Evolutionary conservation across 192 early-diverging fungal species (phyloP).

Genomic region (Chytriomyces sp.): DNA sequence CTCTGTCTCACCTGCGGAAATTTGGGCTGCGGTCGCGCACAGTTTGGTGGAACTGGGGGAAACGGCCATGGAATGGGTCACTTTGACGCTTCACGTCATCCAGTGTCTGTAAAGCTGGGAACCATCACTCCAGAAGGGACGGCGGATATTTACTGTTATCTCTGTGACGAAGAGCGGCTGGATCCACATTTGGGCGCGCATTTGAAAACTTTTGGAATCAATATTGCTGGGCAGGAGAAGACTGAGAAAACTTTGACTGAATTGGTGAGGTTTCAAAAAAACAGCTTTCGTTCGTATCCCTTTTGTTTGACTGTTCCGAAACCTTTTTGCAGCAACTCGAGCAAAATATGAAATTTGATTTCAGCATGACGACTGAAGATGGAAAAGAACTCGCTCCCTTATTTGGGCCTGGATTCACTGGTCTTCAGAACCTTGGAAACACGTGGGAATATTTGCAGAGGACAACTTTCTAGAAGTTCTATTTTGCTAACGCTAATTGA

Average conservation of each 20-base stretch:
- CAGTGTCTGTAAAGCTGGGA: slow-evolving; percentile 87
- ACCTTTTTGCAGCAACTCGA: slow-evolving; percentile 76
- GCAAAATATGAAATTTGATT: slow-evolving; percentile 95
- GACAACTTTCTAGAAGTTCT: too few relatives aligned
- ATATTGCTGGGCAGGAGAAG: slow-evolving; percentile 79
- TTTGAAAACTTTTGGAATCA: slow-evolving; percentile 88
- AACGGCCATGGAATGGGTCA: slow-evolving; percentile 92
- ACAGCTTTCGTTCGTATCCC: too few relatives aligned
- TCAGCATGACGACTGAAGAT: slow-evolving; percentile 96
- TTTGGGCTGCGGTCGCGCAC: slow-evolving; percentile 90
- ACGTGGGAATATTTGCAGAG: slow-evolving; percentile 49
- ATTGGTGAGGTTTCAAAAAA: slow-evolving; percentile 59
- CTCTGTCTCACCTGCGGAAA: slow-evolving; percentile 92
- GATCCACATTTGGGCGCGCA: slow-evolving; percentile 83
- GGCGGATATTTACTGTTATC: slow-evolving; percentile 87
- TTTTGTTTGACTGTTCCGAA: not conserved
- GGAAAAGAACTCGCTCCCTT: slow-evolving; percentile 81
- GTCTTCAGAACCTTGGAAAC: slow-evolving; percentile 94
- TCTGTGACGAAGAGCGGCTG: slow-evolving; percentile 79
- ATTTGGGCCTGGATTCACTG: slow-evolving; percentile 91
- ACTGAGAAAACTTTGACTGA: slow-evolving; percentile 92
- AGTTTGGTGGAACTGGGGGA: slow-evolving; percentile 92
- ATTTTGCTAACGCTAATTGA: not conserved
- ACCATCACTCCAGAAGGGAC: slow-evolving; percentile 97
- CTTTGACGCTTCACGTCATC: slow-evolving; percentile 80